These are phyloP conservation scores for Acorus calamus DNA, from an alignment of 106 monocot genomes.

Conservation along the genomic window DNA sequence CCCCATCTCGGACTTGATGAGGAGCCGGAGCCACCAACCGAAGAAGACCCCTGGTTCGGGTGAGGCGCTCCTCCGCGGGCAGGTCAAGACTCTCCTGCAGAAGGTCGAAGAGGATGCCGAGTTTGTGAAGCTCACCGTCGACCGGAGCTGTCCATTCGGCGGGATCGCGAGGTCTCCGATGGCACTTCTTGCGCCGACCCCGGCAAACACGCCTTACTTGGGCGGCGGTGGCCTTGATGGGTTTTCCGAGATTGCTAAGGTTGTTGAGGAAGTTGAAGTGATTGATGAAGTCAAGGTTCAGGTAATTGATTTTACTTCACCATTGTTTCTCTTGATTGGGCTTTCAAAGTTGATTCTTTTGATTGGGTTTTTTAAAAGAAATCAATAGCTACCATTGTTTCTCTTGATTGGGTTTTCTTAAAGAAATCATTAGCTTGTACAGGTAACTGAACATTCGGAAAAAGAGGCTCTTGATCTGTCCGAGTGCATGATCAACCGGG, in stretches of 20 bases:
- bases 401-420: too few species aligned
- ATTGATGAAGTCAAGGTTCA: constrained; percentile 1
- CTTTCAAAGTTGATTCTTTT: too few species aligned
- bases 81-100: constrained; percentile 79
- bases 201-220: constrained; percentile 57
- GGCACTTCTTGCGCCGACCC: constrained; percentile 74
- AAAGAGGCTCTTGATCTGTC: constrained; percentile 11
- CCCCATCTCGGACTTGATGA: constrained; percentile 24
- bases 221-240: too few species aligned
- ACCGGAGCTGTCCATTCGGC: constrained; percentile 16
- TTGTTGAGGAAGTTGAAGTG: too few species aligned
- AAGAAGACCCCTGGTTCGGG: constrained; percentile 70
- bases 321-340: too few species aligned
- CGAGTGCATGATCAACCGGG: constrained; percentile 54
- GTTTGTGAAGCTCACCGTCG: constrained; percentile 15
- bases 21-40: constrained; percentile 2
- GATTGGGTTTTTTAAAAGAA: too few species aligned
- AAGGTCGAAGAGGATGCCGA: constrained; percentile 72
- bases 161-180: constrained; percentile 33
- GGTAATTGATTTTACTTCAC: too few species aligned
- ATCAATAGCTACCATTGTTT: too few species aligned
- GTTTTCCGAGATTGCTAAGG: too few species aligned
- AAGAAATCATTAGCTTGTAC: background rate
- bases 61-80: constrained; percentile 76
- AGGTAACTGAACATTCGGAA: constrained; percentile 15